Conservation (phyloP, 2,329 filamentous ascomycete species). For the Polytolypa hystricis region DNA sequence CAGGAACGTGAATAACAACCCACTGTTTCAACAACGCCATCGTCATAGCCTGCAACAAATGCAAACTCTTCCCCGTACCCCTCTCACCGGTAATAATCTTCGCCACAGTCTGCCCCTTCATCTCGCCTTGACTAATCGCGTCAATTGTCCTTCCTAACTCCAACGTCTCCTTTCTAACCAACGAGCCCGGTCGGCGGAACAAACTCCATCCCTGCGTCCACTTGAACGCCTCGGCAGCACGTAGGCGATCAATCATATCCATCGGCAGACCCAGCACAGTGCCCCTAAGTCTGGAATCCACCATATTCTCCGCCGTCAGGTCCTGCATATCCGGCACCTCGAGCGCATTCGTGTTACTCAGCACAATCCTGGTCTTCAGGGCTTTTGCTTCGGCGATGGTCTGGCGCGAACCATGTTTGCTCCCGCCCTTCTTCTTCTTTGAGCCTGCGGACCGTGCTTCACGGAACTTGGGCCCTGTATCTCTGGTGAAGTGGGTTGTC, state of each 20-base stretch:
- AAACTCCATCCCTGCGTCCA: conserved; percentile 75
- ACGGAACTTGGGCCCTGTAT: conserved; percentile 23
- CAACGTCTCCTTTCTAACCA: conserved; percentile 69
- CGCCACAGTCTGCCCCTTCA: conserved; percentile 33
- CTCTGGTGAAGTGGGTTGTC: conserved; percentile 23
- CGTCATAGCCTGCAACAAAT: conserved; percentile 72
- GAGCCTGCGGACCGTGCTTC: conserved; percentile 31
- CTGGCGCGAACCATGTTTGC: conserved; percentile 44
- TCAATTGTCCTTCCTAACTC: conserved; percentile 56
- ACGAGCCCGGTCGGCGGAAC: conserved; percentile 68
- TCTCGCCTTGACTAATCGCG: conserved; percentile 35
- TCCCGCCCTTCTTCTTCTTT: conserved; percentile 33
- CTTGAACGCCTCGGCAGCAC: conserved; percentile 84
- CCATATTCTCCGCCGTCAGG: conserved; percentile 46
- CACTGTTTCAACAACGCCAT: conserved; percentile 74
- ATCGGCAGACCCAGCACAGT: conserved; percentile 60
- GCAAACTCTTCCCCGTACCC: conserved; percentile 74
- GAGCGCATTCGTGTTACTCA: conserved; percentile 89
- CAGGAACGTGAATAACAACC: conserved; percentile 80
- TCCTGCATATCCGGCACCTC: conserved; percentile 58
- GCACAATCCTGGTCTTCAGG: conserved; percentile 73
- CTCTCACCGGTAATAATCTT: conserved; percentile 62
- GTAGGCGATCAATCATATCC: conserved; percentile 63
- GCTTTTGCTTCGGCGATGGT: conserved; percentile 74
- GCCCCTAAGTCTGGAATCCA: conserved; percentile 47